Evolutionary conservation across 257 asterid species (phyloP), one percentile per base, ranked within the genome.

Genomic region (Plantago ovata): DNA sequence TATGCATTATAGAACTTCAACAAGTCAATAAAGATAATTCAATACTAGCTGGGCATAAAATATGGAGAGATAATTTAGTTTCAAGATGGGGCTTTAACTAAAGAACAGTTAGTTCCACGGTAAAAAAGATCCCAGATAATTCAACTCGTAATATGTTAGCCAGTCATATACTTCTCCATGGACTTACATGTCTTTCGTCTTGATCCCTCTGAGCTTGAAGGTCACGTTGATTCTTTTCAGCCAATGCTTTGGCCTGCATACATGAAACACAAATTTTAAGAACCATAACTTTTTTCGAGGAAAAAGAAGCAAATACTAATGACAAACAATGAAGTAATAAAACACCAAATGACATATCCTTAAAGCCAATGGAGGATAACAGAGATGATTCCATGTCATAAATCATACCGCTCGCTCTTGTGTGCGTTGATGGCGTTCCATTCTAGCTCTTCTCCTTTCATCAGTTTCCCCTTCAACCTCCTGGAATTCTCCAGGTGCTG

Each of bases 131-230:
- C 36, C 7, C 36, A 1, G 4, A 28, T 28, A 28, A 2, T 28
- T 28, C 7, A 28, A 28, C 36, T 8, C 7, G 7, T 28, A 28
- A 28, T 8, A 28, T 28, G 36, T 3, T 28, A 28, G 36, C 36
- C 36, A 28, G 36, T 28, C 36, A 28, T 8, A 28, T 8, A 28
- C 36, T 28, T 60, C 21, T 16, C 9, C 43, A 55, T 51, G 67
- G 62, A 74, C 99, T 89, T 75, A 94, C 99, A 65, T 86, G 80
- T 89, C 99, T 83, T 81, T 94, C 97, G 71, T 94, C 96, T 74
- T 89, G 99, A 5, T 94, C 99, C 89, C 75, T 79, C 77, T 81
- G 96, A 72, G 77, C 94, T 74, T 86, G 92, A 67, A 86, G 77
- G 72, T 94, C 99, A 36, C 99, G 86, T 72, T 89, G 89, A 77